phyloP scores from a whole-genome alignment of 192 early-diverging fungal species.

The Backusella morwellensis region DNA sequence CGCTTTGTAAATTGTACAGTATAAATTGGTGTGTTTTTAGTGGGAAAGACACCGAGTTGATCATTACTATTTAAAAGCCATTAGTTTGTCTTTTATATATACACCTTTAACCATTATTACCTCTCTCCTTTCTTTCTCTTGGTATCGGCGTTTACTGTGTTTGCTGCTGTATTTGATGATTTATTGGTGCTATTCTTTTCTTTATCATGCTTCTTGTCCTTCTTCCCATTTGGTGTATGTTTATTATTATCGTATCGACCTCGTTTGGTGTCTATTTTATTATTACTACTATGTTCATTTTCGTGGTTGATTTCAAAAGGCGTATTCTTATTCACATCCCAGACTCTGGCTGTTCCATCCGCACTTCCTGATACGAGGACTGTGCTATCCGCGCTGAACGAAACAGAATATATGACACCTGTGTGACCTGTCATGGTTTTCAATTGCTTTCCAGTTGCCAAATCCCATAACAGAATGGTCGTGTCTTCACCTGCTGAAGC shows the following conservation, averaged over 20 bases:
- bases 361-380: conserved; percentile 82
- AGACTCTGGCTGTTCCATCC: conserved; percentile 87
- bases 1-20: conserved; percentile 79
- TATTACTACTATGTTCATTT: not conserved
- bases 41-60: conserved; percentile 74
- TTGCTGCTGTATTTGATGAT: not conserved
- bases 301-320: not conserved
- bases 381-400: conserved; percentile 79
- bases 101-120: conserved; percentile 5
- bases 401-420: conserved; percentile 79
- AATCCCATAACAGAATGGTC: conserved; percentile 86
- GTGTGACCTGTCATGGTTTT: conserved; percentile 86
- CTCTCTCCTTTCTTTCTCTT: conserved; percentile 36
- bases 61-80: conserved; percentile 30
- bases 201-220: conserved; percentile 16
- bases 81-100: not conserved
- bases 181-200: conserved; percentile 2
- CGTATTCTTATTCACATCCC: conserved; percentile 74
- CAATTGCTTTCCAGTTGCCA: conserved; percentile 78
- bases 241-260: conserved; percentile 9
- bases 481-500: conserved; percentile 88
- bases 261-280: not conserved
- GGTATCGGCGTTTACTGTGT: conserved; percentile 1
- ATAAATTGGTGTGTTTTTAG: conserved; percentile 91
- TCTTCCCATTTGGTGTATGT: conserved; percentile 2